phyloP scores from a whole-genome alignment of 1,139 yeast genomes.

The Geotrichum phurueaensis region DNA sequence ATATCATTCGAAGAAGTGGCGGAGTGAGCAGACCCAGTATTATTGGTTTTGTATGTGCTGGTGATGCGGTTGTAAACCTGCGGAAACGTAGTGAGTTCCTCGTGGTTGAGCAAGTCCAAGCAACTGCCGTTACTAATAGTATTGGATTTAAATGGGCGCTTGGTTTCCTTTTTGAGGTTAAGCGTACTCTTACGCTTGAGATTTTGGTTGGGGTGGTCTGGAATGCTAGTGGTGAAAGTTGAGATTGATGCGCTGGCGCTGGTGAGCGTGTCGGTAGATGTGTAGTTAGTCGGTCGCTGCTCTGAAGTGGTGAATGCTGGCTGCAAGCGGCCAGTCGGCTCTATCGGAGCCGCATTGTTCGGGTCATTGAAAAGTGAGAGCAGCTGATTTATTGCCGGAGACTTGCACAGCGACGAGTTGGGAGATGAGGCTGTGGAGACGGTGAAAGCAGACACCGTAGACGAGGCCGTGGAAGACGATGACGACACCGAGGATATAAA shows the following conservation, averaged over 20 bases:
- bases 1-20: conserved; percentile 1
- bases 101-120: conserved; percentile 10
- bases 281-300: neutral
- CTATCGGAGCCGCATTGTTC: neutral
- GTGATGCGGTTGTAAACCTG: conserved; percentile 12
- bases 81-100: conserved; percentile 13
- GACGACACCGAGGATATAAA: neutral
- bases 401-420: neutral
- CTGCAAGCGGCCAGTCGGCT: neutral
- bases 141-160: conserved; percentile 1
- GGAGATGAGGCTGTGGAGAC: neutral
- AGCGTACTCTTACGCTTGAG: neutral
- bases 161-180: neutral
- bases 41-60: neutral
- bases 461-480: neutral
- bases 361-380: neutral
- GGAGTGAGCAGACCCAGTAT: neutral
- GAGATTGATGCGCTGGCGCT: neutral
- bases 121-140: neutral
- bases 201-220: neutral
- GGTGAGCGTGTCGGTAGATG: neutral
- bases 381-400: neutral
- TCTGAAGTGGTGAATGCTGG: neutral
- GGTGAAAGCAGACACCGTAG: neutral
- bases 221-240: neutral